These are phyloP conservation scores for Pseudevernia furfuracea DNA, from an alignment of 495 filamentous ascomycete genomes.

Conservation along the genomic window DNA sequence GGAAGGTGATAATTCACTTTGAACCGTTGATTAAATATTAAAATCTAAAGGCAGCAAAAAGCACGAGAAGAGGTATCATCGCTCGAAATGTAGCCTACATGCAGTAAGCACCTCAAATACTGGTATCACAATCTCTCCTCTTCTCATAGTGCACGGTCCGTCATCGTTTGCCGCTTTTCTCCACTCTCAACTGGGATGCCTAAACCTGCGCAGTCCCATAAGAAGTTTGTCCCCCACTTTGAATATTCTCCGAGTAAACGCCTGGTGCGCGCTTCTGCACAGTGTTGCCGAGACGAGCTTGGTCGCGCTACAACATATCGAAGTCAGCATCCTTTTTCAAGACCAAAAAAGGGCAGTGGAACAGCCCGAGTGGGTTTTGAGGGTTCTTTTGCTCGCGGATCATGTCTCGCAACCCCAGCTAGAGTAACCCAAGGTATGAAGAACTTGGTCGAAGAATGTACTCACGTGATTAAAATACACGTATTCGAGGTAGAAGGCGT, in stretches of 20 bases:
- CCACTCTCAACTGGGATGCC: neutral
- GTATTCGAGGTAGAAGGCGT: constrained; percentile 88
- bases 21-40: neutral
- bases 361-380: neutral
- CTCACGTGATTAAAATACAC: constrained; percentile 64
- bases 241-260: constrained; percentile 74
- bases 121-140: neutral
- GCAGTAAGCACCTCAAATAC: neutral
- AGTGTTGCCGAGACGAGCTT: constrained; percentile 44
- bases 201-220: constrained; percentile 29
- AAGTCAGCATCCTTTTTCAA: neutral
- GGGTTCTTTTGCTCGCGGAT: neutral
- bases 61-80: constrained; percentile 3
- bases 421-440: neutral
- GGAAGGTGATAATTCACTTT: neutral
- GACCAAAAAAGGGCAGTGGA: neutral
- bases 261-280: constrained; percentile 51
- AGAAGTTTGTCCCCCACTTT: constrained; percentile 51
- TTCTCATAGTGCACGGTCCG: neutral
- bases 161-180: neutral
- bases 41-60: neutral
- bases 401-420: constrained; percentile 34
- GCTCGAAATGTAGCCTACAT: neutral
- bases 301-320: neutral
- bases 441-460: neutral